Base-by-base conservation (phyloP, 116 monocot genomes). In the Posidonia oceanica region DNA sequence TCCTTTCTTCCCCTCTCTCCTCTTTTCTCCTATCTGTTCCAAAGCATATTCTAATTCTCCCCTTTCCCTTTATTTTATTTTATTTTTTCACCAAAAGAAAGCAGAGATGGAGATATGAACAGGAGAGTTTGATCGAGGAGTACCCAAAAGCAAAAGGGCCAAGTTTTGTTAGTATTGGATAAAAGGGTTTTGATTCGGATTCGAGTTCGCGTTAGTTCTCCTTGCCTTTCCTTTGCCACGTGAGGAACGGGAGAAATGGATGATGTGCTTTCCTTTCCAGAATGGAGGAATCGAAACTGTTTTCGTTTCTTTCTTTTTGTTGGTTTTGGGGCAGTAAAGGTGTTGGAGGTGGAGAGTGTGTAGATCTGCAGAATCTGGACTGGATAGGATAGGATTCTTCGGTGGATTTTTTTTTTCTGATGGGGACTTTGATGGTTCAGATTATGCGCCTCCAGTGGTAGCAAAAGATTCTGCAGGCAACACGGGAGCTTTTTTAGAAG, bases 31-130 rank as follows among this genome's bases (percentile, higher is more conserved):
- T 12, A 48, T 48, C 48, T 12, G 48, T 20, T 66, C 66, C 20
- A 66, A 66, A 42, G 66, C 66, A 66, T 66, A 66, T 66, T 66
- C 66, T 14, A 44, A 41, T 66, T 66, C 66, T 38, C 66, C 41
- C 20, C 39, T 48, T 48, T 48, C 41, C 41, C 42, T 42, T 66
- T 58, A 58, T 10, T 57, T 18, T 21, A 5, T 15, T 66, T 42
- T 65, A 16, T 4, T 3, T 14, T 29, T 29, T 29, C 29, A 29
- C 29, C 29, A 29, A 29, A 29, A 29, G 29, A 66, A 66, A 66
- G 66, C 37, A 66, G 39, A 38, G 15, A 10, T 39, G 40, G 39
- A 38, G 15, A 10, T 39, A 12, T 13, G 66, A 42, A 20, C 3
- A 16, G 23, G 16, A 37, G 63, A 6, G 63, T 12, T 20, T 17